phyloP scores from a whole-genome alignment of 2,329 filamentous ascomycete genomes.

The Penicillium sp. region DNA sequence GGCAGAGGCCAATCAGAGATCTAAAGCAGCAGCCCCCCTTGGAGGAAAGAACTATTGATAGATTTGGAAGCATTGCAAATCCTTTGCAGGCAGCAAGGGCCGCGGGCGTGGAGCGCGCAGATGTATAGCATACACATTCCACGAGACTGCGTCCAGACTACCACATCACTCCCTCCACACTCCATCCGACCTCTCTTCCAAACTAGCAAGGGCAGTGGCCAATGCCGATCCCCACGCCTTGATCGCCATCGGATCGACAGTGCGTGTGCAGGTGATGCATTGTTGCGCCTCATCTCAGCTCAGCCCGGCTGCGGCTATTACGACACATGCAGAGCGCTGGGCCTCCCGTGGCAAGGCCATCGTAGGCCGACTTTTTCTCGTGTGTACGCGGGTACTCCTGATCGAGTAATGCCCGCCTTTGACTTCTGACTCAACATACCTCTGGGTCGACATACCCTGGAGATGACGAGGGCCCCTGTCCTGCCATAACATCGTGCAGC shows the following conservation, averaged over 20 bases:
- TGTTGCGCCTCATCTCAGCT: conserved; percentile 24
- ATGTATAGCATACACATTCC: conserved; percentile 7
- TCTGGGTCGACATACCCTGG: too few relatives aligned
- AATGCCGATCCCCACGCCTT: conserved; percentile 6
- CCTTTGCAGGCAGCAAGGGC: conserved; percentile 16
- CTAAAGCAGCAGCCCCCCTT: conserved; percentile 2
- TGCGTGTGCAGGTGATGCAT: conserved; percentile 23
- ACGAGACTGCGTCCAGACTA: too few relatives aligned
- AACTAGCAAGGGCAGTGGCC: too few relatives aligned
- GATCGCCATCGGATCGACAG: conserved; percentile 19
- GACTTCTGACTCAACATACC: too few relatives aligned
- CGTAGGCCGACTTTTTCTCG: too few relatives aligned
- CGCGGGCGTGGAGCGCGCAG: not conserved
- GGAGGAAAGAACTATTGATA: not conserved
- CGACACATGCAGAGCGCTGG: too few relatives aligned
- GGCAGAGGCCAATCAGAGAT: conserved; percentile 5
- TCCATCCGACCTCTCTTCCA: too few relatives aligned
- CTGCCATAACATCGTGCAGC: too few relatives aligned
- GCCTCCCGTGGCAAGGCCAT: conserved; percentile 1
- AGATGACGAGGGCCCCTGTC: too few relatives aligned
- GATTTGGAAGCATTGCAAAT: conserved; percentile 1
- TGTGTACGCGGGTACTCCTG: too few relatives aligned
- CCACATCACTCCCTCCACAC: too few relatives aligned
- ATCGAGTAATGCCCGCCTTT: too few relatives aligned
- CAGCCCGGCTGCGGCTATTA: conserved; percentile 18